phyloP scores from a whole-genome alignment of 371 early-diverging fungal genomes.

The Zychaea mexicana region DNA sequence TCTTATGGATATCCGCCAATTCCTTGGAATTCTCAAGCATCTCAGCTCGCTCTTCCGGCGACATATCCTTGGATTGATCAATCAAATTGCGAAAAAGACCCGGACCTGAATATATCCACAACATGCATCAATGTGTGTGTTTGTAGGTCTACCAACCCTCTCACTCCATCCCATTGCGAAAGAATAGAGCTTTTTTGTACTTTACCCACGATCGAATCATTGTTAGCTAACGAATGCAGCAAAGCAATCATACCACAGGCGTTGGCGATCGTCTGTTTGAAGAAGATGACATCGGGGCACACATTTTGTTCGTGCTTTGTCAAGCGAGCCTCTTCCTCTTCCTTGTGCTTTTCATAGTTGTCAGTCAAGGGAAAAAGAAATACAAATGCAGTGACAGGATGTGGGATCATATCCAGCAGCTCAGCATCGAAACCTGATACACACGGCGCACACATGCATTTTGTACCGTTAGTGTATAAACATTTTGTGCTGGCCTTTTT shows the following conservation, averaged over 20 bases:
- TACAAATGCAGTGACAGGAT: slow-evolving; percentile 79
- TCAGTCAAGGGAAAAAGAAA: slow-evolving; percentile 73
- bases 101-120: too few species aligned
- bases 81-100: slow-evolving; percentile 67
- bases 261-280: slow-evolving; percentile 88
- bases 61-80: slow-evolving; percentile 55
- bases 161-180: slow-evolving; percentile 4
- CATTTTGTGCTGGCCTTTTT: neutral
- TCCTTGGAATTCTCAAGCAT: slow-evolving; percentile 63
- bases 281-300: slow-evolving; percentile 70
- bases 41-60: slow-evolving; percentile 73
- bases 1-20: slow-evolving; percentile 61
- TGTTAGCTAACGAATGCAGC: slow-evolving; percentile 74
- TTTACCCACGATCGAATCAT: slow-evolving; percentile 43
- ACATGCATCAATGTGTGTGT: too few species aligned
- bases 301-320: slow-evolving; percentile 53
- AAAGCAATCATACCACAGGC: slow-evolving; percentile 92
- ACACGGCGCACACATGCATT: too few species aligned
- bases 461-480: neutral
- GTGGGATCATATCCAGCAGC: slow-evolving; percentile 76
- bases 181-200: neutral
- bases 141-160: too few species aligned
- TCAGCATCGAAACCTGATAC: slow-evolving; percentile 79
- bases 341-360: slow-evolving; percentile 59
- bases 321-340: slow-evolving; percentile 56